Evolutionary conservation across 345 rosid species (phyloP).

Genomic region (Citrus maxima): DNA sequence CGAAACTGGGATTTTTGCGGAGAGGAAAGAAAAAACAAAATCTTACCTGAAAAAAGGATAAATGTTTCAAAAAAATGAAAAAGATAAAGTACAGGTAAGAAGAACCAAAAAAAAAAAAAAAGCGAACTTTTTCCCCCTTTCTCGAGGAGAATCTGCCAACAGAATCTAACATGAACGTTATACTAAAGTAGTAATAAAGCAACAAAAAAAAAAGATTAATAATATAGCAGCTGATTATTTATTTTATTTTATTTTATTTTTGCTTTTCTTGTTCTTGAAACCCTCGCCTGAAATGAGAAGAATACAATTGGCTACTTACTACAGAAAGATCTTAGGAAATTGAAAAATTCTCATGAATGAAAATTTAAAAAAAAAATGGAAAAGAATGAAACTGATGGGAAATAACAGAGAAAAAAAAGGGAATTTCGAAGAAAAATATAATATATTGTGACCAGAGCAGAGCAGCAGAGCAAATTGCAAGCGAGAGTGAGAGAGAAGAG

Average conservation of each 20-base stretch:
- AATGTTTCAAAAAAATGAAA: not conserved
- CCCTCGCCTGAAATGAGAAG: not conserved
- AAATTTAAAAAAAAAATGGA: no score
- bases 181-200: not conserved
- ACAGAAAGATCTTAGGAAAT: not conserved
- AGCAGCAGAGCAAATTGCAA: not conserved
- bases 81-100: not conserved
- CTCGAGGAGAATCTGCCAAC: constrained; percentile 25
- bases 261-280: not conserved
- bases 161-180: constrained; percentile 26
- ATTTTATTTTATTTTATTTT: no score
- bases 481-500: not conserved
- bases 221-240: no score
- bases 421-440: no score
- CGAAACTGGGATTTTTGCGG: not conserved
- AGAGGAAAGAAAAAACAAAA: not conserved
- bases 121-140: not conserved
- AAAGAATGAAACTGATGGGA: not conserved
- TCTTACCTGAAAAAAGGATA: not conserved
- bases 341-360: not conserved
- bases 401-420: not conserved
- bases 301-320: not conserved
- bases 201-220: no score
- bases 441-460: not conserved
- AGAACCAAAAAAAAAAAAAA: not conserved